phyloP scores from a whole-genome alignment of 2,329 filamentous ascomycete species.

The Didymella keratinophila region DNA sequence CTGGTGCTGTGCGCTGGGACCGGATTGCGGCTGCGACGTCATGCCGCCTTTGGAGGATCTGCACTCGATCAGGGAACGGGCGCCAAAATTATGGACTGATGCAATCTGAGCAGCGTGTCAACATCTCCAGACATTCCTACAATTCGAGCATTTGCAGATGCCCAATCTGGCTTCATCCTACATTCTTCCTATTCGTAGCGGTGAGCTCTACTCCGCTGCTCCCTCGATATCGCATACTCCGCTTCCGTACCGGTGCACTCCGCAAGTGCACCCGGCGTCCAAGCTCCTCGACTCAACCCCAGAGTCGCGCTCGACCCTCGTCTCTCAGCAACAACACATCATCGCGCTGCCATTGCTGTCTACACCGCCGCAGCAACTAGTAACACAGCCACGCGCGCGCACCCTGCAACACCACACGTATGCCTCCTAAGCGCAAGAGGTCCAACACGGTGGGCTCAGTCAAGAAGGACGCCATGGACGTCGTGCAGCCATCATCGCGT shows the following conservation, averaged over 20 bases:
- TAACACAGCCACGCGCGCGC: neutral
- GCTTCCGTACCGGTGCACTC: neutral
- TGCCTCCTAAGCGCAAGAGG: slow-evolving; percentile 80
- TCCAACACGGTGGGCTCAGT: slow-evolving; percentile 61
- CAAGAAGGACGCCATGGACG: slow-evolving; percentile 62
- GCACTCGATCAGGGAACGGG: slow-evolving; percentile 36
- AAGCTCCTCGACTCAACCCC: slow-evolving; percentile 18
- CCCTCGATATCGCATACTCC: neutral
- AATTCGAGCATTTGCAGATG: slow-evolving; percentile 2
- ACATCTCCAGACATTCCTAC: slow-evolving; percentile 8
- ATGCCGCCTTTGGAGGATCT: slow-evolving; percentile 31
- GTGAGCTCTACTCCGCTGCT: neutral
- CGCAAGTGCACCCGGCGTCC: slow-evolving; percentile 6
- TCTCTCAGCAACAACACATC: slow-evolving; percentile 7
- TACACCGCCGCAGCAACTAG: neutral
- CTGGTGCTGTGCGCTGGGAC: slow-evolving; percentile 7
- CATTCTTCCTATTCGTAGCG: neutral
- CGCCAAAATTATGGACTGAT: slow-evolving; percentile 35
- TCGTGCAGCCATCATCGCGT: slow-evolving; percentile 76
- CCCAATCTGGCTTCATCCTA: neutral
- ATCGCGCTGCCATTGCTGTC: slow-evolving; percentile 9
- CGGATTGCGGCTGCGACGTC: slow-evolving; percentile 29
- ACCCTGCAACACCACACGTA: slow-evolving; percentile 22
- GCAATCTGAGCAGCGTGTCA: slow-evolving; percentile 32
- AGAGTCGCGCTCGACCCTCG: slow-evolving; percentile 7